Evolutionary conservation across 2,329 filamentous ascomycete species (phyloP).

Genomic region (Fonsecaea erecta): DNA sequence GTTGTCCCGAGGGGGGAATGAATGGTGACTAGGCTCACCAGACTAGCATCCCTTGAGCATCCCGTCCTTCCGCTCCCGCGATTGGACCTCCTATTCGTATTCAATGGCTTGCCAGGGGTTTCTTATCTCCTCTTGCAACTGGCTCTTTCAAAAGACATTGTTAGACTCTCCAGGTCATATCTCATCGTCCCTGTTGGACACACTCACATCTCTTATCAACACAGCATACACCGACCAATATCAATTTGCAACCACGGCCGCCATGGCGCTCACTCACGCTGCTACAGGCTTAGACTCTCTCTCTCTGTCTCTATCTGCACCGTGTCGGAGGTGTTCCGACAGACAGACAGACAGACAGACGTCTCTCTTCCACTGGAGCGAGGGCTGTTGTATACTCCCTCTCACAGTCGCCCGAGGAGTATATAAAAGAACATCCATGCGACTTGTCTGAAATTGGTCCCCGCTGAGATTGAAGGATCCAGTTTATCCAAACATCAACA

Average conservation of each 20-base stretch:
- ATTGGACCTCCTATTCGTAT: not conserved
- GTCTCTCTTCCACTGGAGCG: not conserved
- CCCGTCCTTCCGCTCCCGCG: not conserved
- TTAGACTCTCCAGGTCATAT: not conserved
- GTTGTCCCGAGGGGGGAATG: too few relatives aligned
- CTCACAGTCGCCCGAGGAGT: not conserved
- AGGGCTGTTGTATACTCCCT: slow-evolving; percentile 2
- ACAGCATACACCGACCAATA: not conserved
- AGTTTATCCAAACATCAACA: too few relatives aligned
- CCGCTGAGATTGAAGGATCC: not conserved
- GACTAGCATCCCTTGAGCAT: not conserved
- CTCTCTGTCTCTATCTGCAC: not conserved
- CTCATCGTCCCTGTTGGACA: slow-evolving; percentile 1
- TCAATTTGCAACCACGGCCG: not conserved
- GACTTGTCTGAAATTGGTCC: not conserved
- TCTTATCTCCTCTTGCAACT: slow-evolving; percentile 12
- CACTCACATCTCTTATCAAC: slow-evolving; percentile 5
- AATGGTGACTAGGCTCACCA: not conserved
- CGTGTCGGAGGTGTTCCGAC: slow-evolving; percentile 8
- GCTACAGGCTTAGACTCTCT: not conserved
- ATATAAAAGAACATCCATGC: slow-evolving; percentile 5
- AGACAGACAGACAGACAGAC: too few relatives aligned
- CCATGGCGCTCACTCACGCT: not conserved
- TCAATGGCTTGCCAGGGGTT: not conserved
- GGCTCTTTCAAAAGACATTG: not conserved